A percentile compares a stretch with the other conserved stretches of the same genome.
phyloP scores from a whole-genome alignment of 2,329 filamentous ascomycete genomes.

The Ophiostoma australiae region DNA sequence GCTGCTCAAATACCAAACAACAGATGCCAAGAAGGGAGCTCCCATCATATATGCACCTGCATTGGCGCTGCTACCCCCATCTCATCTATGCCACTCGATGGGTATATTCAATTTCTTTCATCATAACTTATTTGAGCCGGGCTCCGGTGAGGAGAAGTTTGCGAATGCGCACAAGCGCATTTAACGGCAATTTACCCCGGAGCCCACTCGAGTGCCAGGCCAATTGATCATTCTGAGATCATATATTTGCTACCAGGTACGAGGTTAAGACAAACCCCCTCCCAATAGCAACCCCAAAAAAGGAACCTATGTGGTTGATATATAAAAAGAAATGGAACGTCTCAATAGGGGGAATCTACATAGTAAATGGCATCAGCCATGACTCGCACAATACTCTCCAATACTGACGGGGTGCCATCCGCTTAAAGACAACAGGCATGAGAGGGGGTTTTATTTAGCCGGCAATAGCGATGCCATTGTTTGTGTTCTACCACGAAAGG shows the following conservation, averaged over 20 bases:
- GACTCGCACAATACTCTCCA: background rate
- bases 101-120: background rate
- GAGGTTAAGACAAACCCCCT: background rate
- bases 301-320: background rate
- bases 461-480: background rate
- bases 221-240: background rate
- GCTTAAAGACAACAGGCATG: background rate
- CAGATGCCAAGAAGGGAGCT: background rate
- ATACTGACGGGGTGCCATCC: background rate
- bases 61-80: background rate
- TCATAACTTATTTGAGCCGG: background rate
- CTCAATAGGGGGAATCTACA: background rate
- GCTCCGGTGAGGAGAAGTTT: background rate
- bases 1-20: background rate
- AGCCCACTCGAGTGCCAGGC: background rate
- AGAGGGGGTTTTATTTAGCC: background rate
- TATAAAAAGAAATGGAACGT: background rate
- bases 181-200: background rate
- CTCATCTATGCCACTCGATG: background rate
- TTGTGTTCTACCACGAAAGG: background rate
- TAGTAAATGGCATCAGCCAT: background rate
- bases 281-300: too few species aligned
- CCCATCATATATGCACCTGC: background rate
- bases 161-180: background rate
- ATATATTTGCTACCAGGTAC: background rate